Evolutionary conservation across 331 rosid species (phyloP).

Genomic region (Cucumis variabilis): DNA sequence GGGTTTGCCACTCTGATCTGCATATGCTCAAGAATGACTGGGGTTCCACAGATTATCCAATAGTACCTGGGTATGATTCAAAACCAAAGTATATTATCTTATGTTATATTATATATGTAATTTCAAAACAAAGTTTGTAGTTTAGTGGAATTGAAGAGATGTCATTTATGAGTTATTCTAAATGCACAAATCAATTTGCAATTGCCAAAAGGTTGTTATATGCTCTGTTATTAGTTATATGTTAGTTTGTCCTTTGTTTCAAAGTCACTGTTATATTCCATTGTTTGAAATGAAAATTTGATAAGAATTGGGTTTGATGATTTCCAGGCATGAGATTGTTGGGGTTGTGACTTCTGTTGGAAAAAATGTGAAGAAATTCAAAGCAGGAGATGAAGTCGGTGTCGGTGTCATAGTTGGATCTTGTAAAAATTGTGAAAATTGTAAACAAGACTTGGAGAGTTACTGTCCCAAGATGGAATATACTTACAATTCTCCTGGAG

Average conservation of each 20-base stretch:
- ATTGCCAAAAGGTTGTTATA: not conserved
- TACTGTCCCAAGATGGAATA: slow-evolving; percentile 63
- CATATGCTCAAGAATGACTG: slow-evolving; percentile 76
- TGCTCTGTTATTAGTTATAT: not conserved
- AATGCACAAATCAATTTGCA: not conserved
- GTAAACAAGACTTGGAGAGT: slow-evolving; percentile 78
- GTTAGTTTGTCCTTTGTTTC: not conserved
- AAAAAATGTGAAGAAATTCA: slow-evolving; percentile 65
- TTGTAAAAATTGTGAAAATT: slow-evolving; percentile 71
- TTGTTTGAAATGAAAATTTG: not conserved
- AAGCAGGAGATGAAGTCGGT: slow-evolving; percentile 82
- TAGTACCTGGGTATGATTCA: slow-evolving; percentile 79
- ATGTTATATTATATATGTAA: not conserved
- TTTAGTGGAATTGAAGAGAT: not conserved
- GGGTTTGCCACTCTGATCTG: slow-evolving; percentile 92
- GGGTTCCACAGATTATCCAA: slow-evolving; percentile 77
- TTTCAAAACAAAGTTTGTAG: not conserved
- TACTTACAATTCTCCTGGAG: slow-evolving; percentile 60
- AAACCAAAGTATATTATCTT: not conserved
- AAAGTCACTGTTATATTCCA: not conserved
- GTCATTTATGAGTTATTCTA: not conserved
- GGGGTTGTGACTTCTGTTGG: slow-evolving; percentile 76
- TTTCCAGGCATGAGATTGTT: slow-evolving; percentile 82
- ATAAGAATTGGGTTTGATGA: not conserved
- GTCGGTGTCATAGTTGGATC: slow-evolving; percentile 91